Evolutionary conservation across 2,329 filamentous ascomycete species (phyloP).

Genomic region (Plenodomus lindquistii): DNA sequence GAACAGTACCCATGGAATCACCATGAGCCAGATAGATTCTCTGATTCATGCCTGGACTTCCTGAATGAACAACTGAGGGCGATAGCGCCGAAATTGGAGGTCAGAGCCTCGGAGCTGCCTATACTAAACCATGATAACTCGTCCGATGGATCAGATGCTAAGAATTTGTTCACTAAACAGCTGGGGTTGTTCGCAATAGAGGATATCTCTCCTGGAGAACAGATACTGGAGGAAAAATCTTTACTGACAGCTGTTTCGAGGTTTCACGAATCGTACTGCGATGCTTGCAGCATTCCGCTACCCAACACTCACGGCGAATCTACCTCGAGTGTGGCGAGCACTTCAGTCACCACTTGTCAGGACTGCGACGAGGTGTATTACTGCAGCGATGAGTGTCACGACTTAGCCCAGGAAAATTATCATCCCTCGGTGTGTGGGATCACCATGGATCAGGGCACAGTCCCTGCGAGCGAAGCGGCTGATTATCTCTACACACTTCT

Average conservation of each 20-base stretch:
- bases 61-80: constrained; percentile 71
- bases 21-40: constrained; percentile 62
- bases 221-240: constrained; percentile 79
- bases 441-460: constrained; percentile 59
- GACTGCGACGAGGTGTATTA: constrained; percentile 64
- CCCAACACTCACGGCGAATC: constrained; percentile 47
- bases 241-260: constrained; percentile 88
- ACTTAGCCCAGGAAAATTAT: constrained; percentile 59
- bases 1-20: constrained; percentile 68
- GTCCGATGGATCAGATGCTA: constrained; percentile 49
- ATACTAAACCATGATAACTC: constrained; percentile 52
- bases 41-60: constrained; percentile 60
- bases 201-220: constrained; percentile 75
- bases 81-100: constrained; percentile 80
- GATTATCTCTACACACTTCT: constrained; percentile 65
- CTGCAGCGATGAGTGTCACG: constrained; percentile 61
- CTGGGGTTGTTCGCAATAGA: constrained; percentile 87
- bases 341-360: constrained; percentile 51
- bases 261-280: constrained; percentile 83
- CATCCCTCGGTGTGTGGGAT: constrained; percentile 62
- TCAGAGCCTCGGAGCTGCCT: constrained; percentile 75
- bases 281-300: constrained; percentile 79
- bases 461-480: constrained; percentile 60
- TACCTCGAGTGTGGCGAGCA: neutral
- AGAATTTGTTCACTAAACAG: constrained; percentile 67